Evolutionary conservation across 345 rosid genomes (phyloP), one percentile per base, ranked within the genome.

Genomic region (Salix exigua): DNA sequence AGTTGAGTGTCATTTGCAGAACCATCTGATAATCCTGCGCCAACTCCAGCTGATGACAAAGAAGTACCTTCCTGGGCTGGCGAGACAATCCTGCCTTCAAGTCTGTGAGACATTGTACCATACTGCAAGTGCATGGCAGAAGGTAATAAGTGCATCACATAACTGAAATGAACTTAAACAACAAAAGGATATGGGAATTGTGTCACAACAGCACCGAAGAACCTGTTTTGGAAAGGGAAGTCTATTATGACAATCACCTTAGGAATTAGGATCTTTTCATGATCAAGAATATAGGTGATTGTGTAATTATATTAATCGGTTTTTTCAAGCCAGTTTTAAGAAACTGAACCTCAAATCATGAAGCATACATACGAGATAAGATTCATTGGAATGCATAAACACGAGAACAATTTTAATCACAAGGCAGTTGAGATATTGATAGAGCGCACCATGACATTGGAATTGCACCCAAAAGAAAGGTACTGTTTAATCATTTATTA

Each of bases 51-150:
- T 55, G 89, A 82, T 48, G 86, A 73, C 70, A 84, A 79, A 61
- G 87, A 79, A 81, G 73, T 73, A 71, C 78, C 79, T 82, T 82
- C 88, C 55, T 82, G 89, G 58, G 79, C 79, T 33, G 85, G 82
- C 4, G 88, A 73, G 65, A 66, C 58, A 14, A 87, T 65, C 28
- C 86, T 83, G 53, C 85, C 87, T 58, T 84, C 87, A 73, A 86
- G 84, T 74, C 91, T 84, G 23, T 82, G 88, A 71, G 85, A 86
- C 76, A 77, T 71, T 21, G 82, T 75, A 28, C 79, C 83, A 72
- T 88, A 89, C 91, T 89, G 91, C 79, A 82, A 33, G 30, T 53
- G 58, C 78, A 77, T 35, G 66, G 60, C 25, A 44, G 70, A 78
- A 33, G 30, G 35, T n/a, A 66, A 48, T 30, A 11, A 46, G 72